Conservation (phyloP, 768 basidiomycete species). For the Phylloporus sp. region DNA sequence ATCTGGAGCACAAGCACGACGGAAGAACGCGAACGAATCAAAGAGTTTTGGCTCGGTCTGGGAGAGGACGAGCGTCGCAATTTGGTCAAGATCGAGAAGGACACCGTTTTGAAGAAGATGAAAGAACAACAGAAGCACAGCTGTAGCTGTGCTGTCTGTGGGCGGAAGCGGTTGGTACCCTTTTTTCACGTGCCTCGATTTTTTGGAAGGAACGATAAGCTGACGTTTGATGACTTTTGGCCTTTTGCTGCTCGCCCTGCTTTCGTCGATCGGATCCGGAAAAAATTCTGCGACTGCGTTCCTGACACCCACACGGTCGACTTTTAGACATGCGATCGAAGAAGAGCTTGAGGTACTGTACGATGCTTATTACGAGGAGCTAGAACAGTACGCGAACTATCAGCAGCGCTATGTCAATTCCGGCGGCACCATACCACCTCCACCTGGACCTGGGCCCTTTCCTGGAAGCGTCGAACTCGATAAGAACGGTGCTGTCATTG, state of each 20-base stretch:
- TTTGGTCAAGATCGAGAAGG: slow-evolving; percentile 97
- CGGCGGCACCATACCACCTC: slow-evolving; percentile 84
- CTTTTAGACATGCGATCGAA: slow-evolving; percentile 87
- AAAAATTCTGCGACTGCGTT: slow-evolving; percentile 10
- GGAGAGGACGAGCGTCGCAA: slow-evolving; percentile 85
- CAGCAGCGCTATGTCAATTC: slow-evolving; percentile 94
- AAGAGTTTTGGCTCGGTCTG: slow-evolving; percentile 96
- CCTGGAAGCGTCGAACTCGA: slow-evolving; percentile 97
- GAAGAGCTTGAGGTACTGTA: slow-evolving; percentile 99
- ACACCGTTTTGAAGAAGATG: slow-evolving; percentile 97
- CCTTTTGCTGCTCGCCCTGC: slow-evolving; percentile 14
- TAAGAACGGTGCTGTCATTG: slow-evolving; percentile 74
- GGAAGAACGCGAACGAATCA: slow-evolving; percentile 95
- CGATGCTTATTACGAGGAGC: slow-evolving; percentile 99
- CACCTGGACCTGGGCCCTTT: slow-evolving; percentile 95
- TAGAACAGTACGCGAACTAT: slow-evolving; percentile 98
- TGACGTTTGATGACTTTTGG: slow-evolving; percentile 22
- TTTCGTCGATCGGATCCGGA: slow-evolving; percentile 17
- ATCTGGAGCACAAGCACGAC: slow-evolving; percentile 92
- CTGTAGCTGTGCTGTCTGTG: slow-evolving; percentile 94
- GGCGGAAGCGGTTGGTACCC: slow-evolving; percentile 82
- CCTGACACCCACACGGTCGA: slow-evolving; percentile 12
- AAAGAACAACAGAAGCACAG: slow-evolving; percentile 98
- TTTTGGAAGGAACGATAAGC: slow-evolving; percentile 12
- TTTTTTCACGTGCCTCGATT: slow-evolving; percentile 26